Base-by-base conservation (phyloP, 345 rosid genomes). In the Gossypium ekmanianum region DNA sequence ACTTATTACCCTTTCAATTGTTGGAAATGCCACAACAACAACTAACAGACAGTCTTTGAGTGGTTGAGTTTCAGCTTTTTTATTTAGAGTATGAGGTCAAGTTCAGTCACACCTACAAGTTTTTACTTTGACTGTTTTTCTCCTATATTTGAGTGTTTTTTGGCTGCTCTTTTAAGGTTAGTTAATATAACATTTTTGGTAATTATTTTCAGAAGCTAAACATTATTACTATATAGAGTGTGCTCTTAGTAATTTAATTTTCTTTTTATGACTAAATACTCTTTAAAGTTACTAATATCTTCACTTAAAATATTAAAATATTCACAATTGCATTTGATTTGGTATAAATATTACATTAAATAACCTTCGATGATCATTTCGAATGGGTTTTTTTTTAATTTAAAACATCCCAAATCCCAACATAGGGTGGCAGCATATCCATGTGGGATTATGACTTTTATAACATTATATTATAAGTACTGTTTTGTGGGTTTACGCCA, bases 1-100 rank as follows among this genome's bases (percentile, higher is more conserved):
- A 9, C 34, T 55, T 68, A 1, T 22, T 56, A 34, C 41, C 41
- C 41, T 5, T 34, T 1, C 41, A n/a, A 56, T 18, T 18, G 4
- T 64, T 75, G 73, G 57, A 70, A 71, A 77, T 79, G 56, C 74
- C 54, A 76, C 71, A 71, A 74, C 83, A 80, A 84, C 34, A 77
- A 84, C 86, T 57, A 78, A 81, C 71, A 76, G 83, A 83, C 90
- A 74, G 76, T 76, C 75, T 22, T 62, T 65, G 78, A 80, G 81
- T 72, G 41, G 63, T 72, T 80, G 78, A 82, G 73, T 81, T 34
- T 78, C 77, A 62, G 83, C 80, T 81, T 84, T 79, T 80, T 24
- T 75, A 56, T 2, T 56, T 56, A 11, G 44, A 72, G 79, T 51
- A 9, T 51, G 75, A 55, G 26, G 3, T 66, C 57, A 58, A 48